A percentile compares a stretch with the other conserved stretches of the same genome.
Evolutionary conservation across 805 yeast species (phyloP).

Genomic region (Yamadazyma kitorensis): DNA sequence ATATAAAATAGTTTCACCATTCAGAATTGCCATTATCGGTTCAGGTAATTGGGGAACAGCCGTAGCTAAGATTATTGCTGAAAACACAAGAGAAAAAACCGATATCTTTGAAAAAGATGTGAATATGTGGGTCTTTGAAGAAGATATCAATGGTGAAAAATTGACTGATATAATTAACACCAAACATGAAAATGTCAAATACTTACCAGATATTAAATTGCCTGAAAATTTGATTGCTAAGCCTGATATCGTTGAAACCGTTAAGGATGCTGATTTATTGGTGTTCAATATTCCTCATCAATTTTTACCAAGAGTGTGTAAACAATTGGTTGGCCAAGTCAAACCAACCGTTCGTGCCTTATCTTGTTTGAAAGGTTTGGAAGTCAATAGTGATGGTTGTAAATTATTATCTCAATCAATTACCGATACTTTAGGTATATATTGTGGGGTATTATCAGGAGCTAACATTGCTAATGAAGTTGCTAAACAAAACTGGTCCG

Average conservation of each 20-base stretch:
- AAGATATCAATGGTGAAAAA: constrained; percentile 69
- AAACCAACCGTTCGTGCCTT: constrained; percentile 76
- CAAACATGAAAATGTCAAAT: constrained; percentile 90
- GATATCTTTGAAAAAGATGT: constrained; percentile 70
- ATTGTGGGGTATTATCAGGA: constrained; percentile 96
- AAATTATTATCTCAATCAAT: constrained; percentile 77
- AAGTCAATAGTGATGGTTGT: constrained; percentile 82
- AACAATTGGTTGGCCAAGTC: constrained; percentile 74
- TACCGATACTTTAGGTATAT: constrained; percentile 74
- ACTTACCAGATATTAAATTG: constrained; percentile 82
- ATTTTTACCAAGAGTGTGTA: constrained; percentile 75
- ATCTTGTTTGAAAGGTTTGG: constrained; percentile 94
- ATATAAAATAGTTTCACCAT: constrained; percentile 32
- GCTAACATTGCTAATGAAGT: constrained; percentile 98
- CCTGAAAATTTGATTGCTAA: constrained; percentile 87
- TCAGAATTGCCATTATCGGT: constrained; percentile 68
- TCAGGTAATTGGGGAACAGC: constrained; percentile 99
- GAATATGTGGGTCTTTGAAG: constrained; percentile 97
- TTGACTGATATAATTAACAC: constrained; percentile 89
- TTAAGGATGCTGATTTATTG: constrained; percentile 76
- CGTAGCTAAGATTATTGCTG: constrained; percentile 92
- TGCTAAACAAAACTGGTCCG: constrained; percentile 94
- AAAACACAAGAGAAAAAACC: constrained; percentile 72
- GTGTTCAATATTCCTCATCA: constrained; percentile 98
- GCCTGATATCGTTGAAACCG: constrained; percentile 77